Evolutionary conservation across 495 filamentous ascomycete species (phyloP).

Genomic region (Xylaria acuta): DNA sequence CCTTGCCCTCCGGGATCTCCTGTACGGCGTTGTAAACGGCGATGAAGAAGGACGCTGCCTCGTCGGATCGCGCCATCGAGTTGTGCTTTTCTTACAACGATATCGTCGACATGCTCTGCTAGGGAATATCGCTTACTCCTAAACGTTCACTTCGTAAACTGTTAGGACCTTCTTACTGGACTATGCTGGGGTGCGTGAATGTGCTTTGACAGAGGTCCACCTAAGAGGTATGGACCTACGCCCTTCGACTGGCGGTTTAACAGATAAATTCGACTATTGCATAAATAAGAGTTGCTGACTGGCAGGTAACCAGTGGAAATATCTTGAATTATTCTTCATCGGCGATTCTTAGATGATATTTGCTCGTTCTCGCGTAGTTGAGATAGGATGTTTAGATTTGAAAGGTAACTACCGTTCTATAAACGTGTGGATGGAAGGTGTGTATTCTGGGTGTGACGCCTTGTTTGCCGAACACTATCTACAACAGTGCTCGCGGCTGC

Average conservation of each 20-base stretch:
- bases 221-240: not conserved
- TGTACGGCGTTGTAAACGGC: slow-evolving; percentile 85
- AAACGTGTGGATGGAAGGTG: too few relatives aligned
- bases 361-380: not conserved
- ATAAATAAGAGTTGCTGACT: not conserved
- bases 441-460: too few relatives aligned
- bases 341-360: not conserved
- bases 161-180: not conserved
- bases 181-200: not conserved
- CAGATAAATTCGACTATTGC: slow-evolving; percentile 9
- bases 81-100: not conserved
- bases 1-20: slow-evolving; percentile 80
- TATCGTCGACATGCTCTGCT: not conserved
- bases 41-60: slow-evolving; percentile 82
- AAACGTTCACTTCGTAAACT: not conserved
- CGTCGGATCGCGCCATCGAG: slow-evolving; percentile 76
- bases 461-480: too few relatives aligned
- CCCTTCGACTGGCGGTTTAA: not conserved
- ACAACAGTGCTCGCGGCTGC: not conserved
- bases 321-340: not conserved
- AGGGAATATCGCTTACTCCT: not conserved
- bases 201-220: not conserved
- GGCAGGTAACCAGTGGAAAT: not conserved
- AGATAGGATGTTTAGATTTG: not conserved
- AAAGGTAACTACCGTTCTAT: too few relatives aligned